Percentiles rank a stretch among this genome's conserved stretches.
These are phyloP conservation scores for Podaxis sp. DNA, from an alignment of 768 basidiomycete species.

Conservation along the genomic window DNA sequence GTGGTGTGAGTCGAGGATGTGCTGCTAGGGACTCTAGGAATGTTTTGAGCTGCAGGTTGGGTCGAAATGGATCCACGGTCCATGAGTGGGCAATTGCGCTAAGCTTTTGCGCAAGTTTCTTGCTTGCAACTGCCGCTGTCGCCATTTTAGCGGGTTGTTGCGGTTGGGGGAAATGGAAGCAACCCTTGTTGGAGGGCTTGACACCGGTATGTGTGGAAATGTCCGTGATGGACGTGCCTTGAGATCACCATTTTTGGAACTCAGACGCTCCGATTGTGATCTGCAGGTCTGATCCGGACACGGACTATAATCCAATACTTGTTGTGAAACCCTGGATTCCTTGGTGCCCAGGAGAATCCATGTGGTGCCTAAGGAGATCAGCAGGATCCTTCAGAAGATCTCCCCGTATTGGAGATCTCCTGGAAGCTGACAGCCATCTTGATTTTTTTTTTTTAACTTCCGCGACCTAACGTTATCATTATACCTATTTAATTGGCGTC, in stretches of 20 bases:
- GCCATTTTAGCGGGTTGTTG: constrained; percentile 16
- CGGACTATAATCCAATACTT: not conserved
- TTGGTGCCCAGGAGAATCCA: not conserved
- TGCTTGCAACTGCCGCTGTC: constrained; percentile 22
- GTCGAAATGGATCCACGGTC: constrained; percentile 74
- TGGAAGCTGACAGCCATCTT: not conserved
- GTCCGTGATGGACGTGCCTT: not conserved
- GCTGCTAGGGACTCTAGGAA: constrained; percentile 64
- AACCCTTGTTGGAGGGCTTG: not conserved
- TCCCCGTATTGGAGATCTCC: not conserved
- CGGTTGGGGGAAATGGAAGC: not conserved
- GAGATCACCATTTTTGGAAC: constrained; percentile 6
- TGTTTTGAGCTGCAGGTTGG: constrained; percentile 68
- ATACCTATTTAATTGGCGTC: not conserved
- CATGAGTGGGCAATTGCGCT: constrained; percentile 58
- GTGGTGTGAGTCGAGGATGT: constrained; percentile 66
- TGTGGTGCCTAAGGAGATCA: not conserved
- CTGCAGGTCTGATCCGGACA: not conserved
- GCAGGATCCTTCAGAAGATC: not conserved
- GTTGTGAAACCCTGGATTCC: constrained; percentile 13
- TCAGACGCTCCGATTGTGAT: constrained; percentile 12
- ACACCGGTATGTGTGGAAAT: not conserved
- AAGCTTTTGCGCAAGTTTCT: constrained; percentile 50
- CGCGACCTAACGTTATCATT: not conserved
- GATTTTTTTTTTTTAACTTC: not conserved